These are phyloP conservation scores for Linanthus parryae DNA, from an alignment of 148 eudicot species.

Conservation along the genomic window DNA sequence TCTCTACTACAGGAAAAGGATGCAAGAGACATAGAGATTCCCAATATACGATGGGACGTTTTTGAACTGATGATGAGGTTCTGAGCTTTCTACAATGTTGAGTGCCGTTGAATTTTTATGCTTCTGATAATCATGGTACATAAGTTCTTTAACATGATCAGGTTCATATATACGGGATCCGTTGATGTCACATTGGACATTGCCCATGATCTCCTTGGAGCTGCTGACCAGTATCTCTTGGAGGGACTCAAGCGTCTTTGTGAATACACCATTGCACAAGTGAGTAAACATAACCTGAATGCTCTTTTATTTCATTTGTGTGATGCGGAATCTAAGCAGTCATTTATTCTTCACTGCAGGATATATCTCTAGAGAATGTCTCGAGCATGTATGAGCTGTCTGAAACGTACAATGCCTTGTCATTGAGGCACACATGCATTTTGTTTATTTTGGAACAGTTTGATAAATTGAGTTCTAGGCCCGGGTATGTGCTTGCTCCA, in stretches of 20 bases:
- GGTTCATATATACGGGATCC: slow-evolving; percentile 91
- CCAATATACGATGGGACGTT: slow-evolving; percentile 91
- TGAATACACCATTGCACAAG: slow-evolving; percentile 87
- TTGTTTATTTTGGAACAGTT: slow-evolving; percentile 76
- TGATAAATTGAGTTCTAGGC: slow-evolving; percentile 48
- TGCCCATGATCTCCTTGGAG: slow-evolving; percentile 87
- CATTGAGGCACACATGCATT: slow-evolving; percentile 74
- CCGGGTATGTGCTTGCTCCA: slow-evolving; percentile 47
- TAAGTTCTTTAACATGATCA: slow-evolving; percentile 18
- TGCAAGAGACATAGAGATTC: slow-evolving; percentile 89
- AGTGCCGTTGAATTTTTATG: neutral
- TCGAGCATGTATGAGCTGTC: slow-evolving; percentile 79
- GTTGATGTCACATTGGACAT: slow-evolving; percentile 67
- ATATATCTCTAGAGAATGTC: slow-evolving; percentile 69
- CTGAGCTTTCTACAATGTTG: neutral
- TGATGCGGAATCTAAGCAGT: slow-evolving; percentile 6
- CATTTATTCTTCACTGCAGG: slow-evolving; percentile 27
- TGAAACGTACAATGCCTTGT: slow-evolving; percentile 68
- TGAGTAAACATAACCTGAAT: slow-evolving; percentile 14
- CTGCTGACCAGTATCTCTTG: slow-evolving; percentile 96
- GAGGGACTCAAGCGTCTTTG: slow-evolving; percentile 92
- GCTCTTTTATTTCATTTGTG: neutral
- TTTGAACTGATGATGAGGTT: slow-evolving; percentile 99
- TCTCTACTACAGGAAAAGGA: slow-evolving; percentile 62
- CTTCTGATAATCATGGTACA: neutral